Evolutionary conservation across 331 rosid species (phyloP).

Genomic region (Malus hybrid): DNA sequence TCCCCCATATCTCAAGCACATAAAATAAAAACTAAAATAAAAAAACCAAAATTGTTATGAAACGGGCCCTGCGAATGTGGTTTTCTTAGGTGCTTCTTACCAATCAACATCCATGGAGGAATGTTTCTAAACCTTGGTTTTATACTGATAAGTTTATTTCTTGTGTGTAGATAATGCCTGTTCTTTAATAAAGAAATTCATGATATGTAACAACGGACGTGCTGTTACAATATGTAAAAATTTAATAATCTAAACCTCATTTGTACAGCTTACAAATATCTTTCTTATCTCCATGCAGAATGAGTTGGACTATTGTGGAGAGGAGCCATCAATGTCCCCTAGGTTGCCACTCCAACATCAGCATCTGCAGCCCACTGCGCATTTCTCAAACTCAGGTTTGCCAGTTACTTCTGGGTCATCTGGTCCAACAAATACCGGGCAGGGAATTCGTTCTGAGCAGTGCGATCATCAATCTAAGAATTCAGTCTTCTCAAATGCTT

Average conservation of each 20-base stretch:
- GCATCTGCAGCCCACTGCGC: conserved; percentile 44
- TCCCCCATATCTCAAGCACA: too few species aligned
- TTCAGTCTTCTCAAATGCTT: conserved; percentile 64
- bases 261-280: background rate
- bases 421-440: conserved; percentile 35
- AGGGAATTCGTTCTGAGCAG: conserved; percentile 51
- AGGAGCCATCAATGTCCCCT: conserved; percentile 73
- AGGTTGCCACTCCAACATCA: conserved; percentile 51
- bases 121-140: background rate
- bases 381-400: conserved; percentile 32
- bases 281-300: conserved; percentile 39
- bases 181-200: too few species aligned
- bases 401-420: conserved; percentile 45
- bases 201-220: too few species aligned
- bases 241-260: background rate
- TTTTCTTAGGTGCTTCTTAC: background rate
- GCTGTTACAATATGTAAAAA: too few species aligned
- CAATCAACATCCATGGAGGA: background rate
- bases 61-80: too few species aligned
- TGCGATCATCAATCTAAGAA: conserved; percentile 59
- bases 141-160: background rate
- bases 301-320: conserved; percentile 65
- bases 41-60: background rate
- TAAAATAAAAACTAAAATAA: background rate
- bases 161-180: background rate